Evolutionary conservation across 495 filamentous ascomycete species (phyloP).

Genomic region (Pseudoneurospora amorphoporcata): DNA sequence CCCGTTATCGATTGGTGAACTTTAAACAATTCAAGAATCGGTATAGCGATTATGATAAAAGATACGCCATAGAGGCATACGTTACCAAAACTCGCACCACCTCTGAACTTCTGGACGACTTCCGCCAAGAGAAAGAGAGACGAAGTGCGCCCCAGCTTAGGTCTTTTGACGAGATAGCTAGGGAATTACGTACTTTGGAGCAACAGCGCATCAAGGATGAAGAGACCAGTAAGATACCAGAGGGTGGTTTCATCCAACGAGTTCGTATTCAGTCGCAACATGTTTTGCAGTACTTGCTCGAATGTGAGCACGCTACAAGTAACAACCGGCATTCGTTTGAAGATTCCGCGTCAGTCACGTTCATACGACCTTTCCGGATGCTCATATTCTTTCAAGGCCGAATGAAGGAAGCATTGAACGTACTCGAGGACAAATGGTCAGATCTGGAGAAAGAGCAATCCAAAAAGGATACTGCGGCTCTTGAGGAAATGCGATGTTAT

Average conservation of each 20-base stretch:
- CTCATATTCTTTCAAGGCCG: slow-evolving; percentile 28
- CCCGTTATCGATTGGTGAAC: background rate
- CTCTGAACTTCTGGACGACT: background rate
- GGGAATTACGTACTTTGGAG: background rate
- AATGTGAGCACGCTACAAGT: too few species aligned
- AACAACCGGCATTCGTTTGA: too few species aligned
- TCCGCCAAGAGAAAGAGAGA: background rate
- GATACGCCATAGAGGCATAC: slow-evolving; percentile 14
- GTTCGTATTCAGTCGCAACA: slow-evolving; percentile 31
- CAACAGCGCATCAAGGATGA: slow-evolving; percentile 5
- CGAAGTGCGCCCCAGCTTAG: background rate
- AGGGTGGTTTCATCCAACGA: slow-evolving; percentile 21
- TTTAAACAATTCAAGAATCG: slow-evolving; percentile 18
- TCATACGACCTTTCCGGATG: slow-evolving; percentile 29
- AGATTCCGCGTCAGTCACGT: too few species aligned
- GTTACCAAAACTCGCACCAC: background rate
- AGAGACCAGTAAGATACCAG: background rate
- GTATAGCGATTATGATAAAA: slow-evolving; percentile 3
- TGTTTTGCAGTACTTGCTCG: slow-evolving; percentile 14
- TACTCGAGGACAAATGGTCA: slow-evolving; percentile 28
- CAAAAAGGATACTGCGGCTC: slow-evolving; percentile 14
- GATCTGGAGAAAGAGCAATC: slow-evolving; percentile 20
- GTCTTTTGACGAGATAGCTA: background rate
- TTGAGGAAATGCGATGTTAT: slow-evolving; percentile 25
- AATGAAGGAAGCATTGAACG: slow-evolving; percentile 24